These are phyloP conservation scores for Aspergillus chevalieri DNA, from an alignment of 2,329 filamentous ascomycete genomes.

Conservation along the genomic window DNA sequence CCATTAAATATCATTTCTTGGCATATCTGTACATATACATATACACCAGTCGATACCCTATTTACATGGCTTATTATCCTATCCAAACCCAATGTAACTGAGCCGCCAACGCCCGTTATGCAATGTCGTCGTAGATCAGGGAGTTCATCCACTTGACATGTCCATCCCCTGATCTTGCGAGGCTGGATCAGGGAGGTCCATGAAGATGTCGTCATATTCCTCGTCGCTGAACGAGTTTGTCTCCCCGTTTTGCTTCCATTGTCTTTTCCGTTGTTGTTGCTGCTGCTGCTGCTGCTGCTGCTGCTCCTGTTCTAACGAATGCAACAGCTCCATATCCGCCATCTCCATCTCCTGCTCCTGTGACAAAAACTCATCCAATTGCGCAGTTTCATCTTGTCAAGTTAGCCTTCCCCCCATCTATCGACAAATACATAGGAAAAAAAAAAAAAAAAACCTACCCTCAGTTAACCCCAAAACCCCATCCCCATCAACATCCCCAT, in stretches of 20 bases:
- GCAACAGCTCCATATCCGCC: slow-evolving; percentile 7
- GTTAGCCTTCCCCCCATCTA: slow-evolving; percentile 3
- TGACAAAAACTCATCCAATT: slow-evolving; percentile 30
- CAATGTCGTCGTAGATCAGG: not conserved
- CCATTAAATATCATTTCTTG: slow-evolving; percentile 7
- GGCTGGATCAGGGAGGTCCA: slow-evolving; percentile 53
- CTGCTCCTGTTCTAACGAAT: slow-evolving; percentile 13
- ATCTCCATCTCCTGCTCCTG: slow-evolving; percentile 30
- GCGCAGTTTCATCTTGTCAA: slow-evolving; percentile 18
- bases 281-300: slow-evolving; percentile 7
- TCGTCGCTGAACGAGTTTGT: slow-evolving; percentile 42
- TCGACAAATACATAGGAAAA: not conserved
- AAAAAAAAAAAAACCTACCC: not conserved
- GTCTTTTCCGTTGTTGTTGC: not conserved
- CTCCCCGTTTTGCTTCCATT: not conserved
- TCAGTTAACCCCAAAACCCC: slow-evolving; percentile 8
- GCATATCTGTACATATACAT: slow-evolving; percentile 15
- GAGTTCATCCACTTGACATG: slow-evolving; percentile 22
- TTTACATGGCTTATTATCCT: slow-evolving; percentile 10
- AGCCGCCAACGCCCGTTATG: slow-evolving; percentile 1
- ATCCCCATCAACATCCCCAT: slow-evolving; percentile 14
- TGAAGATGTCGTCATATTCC: slow-evolving; percentile 60
- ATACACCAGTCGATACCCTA: slow-evolving; percentile 23
- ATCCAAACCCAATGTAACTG: slow-evolving; percentile 2
- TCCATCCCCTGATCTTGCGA: slow-evolving; percentile 32